Conservation (phyloP, 345 rosid species). For the Laguncularia racemosa region DNA sequence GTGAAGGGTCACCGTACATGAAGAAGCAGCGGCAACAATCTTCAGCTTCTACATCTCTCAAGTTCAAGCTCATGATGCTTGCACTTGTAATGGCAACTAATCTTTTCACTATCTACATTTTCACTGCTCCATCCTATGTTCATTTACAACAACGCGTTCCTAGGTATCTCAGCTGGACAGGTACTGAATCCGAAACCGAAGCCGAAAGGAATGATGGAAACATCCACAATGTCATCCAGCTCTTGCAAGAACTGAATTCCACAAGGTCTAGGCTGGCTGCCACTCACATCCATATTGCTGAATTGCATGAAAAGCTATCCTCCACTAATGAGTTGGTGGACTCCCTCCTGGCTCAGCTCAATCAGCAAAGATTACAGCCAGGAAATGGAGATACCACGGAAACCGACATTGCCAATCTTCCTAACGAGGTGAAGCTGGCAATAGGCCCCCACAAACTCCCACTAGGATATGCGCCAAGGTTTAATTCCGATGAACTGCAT, state of each 20-base stretch:
- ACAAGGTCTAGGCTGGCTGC: slow-evolving; percentile 26
- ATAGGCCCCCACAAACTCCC: slow-evolving; percentile 35
- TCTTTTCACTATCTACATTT: slow-evolving; percentile 32
- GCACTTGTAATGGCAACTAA: slow-evolving; percentile 26
- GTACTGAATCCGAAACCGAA: no score
- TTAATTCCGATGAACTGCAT: slow-evolving; percentile 27
- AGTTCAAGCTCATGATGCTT: slow-evolving; percentile 29
- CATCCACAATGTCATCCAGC: slow-evolving; percentile 4
- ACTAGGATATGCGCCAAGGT: slow-evolving; percentile 25
- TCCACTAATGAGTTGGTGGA: slow-evolving; percentile 28
- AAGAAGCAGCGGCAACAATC: slow-evolving; percentile 13
- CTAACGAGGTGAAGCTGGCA: slow-evolving; percentile 30
- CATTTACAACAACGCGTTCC: background rate
- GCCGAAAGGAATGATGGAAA: no score
- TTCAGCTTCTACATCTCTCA: background rate
- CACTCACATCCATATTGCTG: slow-evolving; percentile 16
- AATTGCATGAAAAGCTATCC: slow-evolving; percentile 27
- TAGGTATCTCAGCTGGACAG: background rate
- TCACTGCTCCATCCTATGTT: slow-evolving; percentile 17
- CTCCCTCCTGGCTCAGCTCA: slow-evolving; percentile 20
- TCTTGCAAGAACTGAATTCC: slow-evolving; percentile 20
- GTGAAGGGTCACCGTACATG: slow-evolving; percentile 9
- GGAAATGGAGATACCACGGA: background rate
- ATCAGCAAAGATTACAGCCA: background rate
- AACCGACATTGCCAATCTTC: background rate